phyloP scores from a whole-genome alignment of 164 flowering plant genomes.

The Nelumbo lutea region DNA sequence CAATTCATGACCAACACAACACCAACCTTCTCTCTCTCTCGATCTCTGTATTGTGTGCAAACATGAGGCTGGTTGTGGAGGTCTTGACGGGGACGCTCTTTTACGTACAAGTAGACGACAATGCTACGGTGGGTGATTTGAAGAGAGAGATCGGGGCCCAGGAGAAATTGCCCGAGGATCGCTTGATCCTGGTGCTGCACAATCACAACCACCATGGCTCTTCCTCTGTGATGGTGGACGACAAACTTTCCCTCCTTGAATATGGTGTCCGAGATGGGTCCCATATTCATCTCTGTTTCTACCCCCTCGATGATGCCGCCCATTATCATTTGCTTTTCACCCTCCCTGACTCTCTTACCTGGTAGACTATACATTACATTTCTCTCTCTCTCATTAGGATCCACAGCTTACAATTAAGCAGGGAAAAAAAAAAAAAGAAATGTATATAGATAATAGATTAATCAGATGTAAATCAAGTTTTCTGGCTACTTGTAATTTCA shows the following conservation, averaged over 20 bases:
- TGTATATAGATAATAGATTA: too few species aligned
- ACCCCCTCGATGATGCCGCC: constrained; percentile 20
- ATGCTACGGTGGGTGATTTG: constrained; percentile 41
- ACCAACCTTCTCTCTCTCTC: background rate
- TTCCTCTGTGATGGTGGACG: constrained; percentile 9
- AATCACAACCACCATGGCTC: background rate
- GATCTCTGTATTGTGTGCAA: background rate
- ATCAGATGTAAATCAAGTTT: too few species aligned
- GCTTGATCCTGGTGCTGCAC: constrained; percentile 27
- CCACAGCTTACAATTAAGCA: too few species aligned
- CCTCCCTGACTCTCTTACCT: background rate
- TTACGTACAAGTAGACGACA: constrained; percentile 28
- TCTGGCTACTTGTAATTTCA: too few species aligned
- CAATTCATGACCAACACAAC: too few species aligned
- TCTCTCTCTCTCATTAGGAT: too few species aligned
- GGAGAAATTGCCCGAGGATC: constrained; percentile 32
- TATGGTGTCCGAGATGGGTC: constrained; percentile 42
- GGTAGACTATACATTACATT: background rate
- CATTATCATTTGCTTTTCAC: background rate
- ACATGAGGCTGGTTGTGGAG: constrained; percentile 43
- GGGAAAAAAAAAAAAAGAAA: too few species aligned
- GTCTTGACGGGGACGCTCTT: constrained; percentile 42
- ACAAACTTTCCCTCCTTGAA: constrained; percentile 21
- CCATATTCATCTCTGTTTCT: constrained; percentile 37
- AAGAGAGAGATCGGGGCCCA: constrained; percentile 39